Base-by-base conservation (phyloP, 169 alveolate species). In the Pseudocohnilembus persalinus region DNA sequence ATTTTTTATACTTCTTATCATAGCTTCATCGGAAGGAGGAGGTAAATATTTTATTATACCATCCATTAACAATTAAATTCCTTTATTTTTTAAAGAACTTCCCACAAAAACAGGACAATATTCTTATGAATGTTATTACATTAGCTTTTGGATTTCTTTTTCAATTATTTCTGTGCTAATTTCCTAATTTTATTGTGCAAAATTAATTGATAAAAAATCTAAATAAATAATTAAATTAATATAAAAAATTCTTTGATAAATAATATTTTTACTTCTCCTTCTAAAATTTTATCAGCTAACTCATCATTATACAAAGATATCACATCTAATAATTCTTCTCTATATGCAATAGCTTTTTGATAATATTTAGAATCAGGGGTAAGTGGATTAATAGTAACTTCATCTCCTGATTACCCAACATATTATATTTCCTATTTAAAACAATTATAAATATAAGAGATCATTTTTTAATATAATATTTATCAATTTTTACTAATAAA, bases 1-100 rank as follows among this genome's bases (percentile, higher is more conserved):
- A 77, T 92, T 73, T 27, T 76, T 77, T 1, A 86, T 11, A 75
- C 76, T 74, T n/a, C 35, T 31, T 31, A 86, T 76, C 15, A 78
- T 84, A 68, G 84, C 91, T 33, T 72, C 77, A 15, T 92, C 95
- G 29, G 84, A 84, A 25, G 99, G 99, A 1, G 96, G 91, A n/a
- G 99, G 99, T 30, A 97, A 91, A 88, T 94, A 96, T 75, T 94
- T 93, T 30, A 88, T 76, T 6, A 94, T 87, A 4, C 89, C 94
- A 77, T 94, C 97, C 30, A 94, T 63, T 0, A 94, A 31, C 31
- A 96, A 95, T 79, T 94, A 84, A 4, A 94, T 74, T 1, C 97
- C 97, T 77, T 91, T 96, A 88, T 98, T 98, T 85, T 97, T 97
- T 73, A 98, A 87, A 35, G 99, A 95, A 64, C 97, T 92, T 16